Conservation (phyloP, 176 grass and related monocot genomes). For the Bolboschoenus planiculmis region DNA sequence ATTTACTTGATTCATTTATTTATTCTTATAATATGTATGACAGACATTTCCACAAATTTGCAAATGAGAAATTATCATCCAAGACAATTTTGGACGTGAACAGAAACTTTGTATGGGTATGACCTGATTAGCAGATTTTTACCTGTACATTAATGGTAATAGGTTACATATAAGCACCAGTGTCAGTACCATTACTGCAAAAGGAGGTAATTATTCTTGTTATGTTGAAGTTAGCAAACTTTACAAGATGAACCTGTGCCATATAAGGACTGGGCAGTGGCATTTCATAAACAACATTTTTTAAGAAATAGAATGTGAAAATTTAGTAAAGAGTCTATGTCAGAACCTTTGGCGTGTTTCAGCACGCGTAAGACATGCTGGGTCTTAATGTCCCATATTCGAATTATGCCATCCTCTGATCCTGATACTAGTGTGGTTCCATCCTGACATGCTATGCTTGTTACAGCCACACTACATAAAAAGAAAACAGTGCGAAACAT, state of each 20-base stretch:
- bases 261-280: neutral
- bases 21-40: neutral
- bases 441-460: constrained; percentile 12
- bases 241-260: neutral
- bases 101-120: neutral
- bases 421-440: constrained; percentile 5
- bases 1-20: neutral
- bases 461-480: constrained; percentile 4
- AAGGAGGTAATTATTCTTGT: neutral
- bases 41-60: neutral
- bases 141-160: neutral
- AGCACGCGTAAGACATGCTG: constrained; percentile 8
- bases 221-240: neutral
- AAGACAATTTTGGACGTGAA: neutral
- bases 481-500: neutral
- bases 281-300: neutral
- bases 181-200: neutral
- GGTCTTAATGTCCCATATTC: constrained; percentile 18
- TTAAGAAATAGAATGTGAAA: neutral
- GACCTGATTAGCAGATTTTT: neutral
- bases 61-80: neutral
- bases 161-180: neutral
- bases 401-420: constrained; percentile 15
- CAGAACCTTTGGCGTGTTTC: constrained; percentile 19
- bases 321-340: neutral